Conservation (phyloP, 192 early-diverging fungal species). For the Coemansia sp. region DNA sequence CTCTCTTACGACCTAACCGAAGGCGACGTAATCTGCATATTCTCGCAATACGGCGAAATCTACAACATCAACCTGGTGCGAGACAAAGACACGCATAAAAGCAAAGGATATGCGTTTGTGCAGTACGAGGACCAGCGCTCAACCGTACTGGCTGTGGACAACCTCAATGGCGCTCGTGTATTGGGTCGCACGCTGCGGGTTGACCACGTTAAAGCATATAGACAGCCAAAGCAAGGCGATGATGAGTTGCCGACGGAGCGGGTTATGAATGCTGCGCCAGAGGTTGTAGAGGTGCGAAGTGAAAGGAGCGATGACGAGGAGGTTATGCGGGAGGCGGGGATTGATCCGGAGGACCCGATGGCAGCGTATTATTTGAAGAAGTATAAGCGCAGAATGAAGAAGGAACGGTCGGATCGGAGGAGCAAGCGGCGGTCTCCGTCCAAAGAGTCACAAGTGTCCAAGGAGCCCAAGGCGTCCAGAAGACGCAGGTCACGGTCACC, state of each 20-base stretch:
- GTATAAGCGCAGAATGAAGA: conserved; percentile 53
- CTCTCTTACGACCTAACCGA: conserved; percentile 83
- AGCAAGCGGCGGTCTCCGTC: conserved; percentile 3
- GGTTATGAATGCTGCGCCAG: conserved; percentile 57
- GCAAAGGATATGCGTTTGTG: conserved; percentile 83
- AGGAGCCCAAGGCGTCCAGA: background rate
- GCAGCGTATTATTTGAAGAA: conserved; percentile 65
- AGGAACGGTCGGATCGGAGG: conserved; percentile 5
- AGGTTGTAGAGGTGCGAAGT: conserved; percentile 9
- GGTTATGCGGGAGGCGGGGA: conserved; percentile 52
- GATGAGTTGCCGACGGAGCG: conserved; percentile 42
- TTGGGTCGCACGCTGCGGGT: conserved; percentile 65
- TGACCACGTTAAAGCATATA: conserved; percentile 68
- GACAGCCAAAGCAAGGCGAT: conserved; percentile 60
- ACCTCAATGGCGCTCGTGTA: conserved; percentile 76
- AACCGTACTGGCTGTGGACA: conserved; percentile 92
- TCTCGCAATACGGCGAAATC: conserved; percentile 91
- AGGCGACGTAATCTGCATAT: conserved; percentile 88
- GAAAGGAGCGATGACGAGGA: conserved; percentile 27
- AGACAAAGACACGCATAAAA: conserved; percentile 82
- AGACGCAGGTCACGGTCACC: background rate
- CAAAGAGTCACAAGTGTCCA: background rate
- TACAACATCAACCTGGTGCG: conserved; percentile 86
- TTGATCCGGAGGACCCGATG: conserved; percentile 75
- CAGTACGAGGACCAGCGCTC: conserved; percentile 91